Evolutionary conservation across 2,329 filamentous ascomycete genomes (phyloP), one percentile per base, ranked within the genome.

Genomic region (Hypoxylon sp.): DNA sequence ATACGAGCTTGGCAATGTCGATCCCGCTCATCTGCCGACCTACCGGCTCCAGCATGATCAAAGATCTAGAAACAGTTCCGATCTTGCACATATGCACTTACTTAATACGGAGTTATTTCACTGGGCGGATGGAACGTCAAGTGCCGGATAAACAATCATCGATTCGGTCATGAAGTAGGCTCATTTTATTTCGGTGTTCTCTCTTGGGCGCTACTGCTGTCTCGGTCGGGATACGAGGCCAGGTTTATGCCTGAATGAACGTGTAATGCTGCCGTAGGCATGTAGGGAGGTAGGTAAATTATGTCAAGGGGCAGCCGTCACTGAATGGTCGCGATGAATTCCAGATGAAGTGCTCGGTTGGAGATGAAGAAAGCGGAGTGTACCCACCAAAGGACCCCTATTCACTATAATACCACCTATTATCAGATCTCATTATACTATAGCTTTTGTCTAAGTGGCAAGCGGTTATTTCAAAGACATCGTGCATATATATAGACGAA

Each of bases 1-100:
- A 71, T 71, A 69, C 65, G 66, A 71, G 66, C 69, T 71, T 71
- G 69, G 66, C 69, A 55, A 5, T 47, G 69, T 55, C 62, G 69
- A 71, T 71, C 69, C 54, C 66, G 58, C 55, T 29, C 59, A 60
- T 66, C 59, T 71, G 59, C 69, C 62, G 69, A 44, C 52, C 66
- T 63, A 46, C 65, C 62, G 68, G 64, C 19, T 26, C 35, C 29
- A 61, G 35, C 59, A 42, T 59, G 53, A 66, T 64, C 64, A 66
- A n/a, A 67, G 65, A 69, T 71, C 68, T 68, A 48, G 39, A 59
- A 60, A 60, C 64, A 48, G 54, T 35, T 22, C 47, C 46, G 55
- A 48, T 58, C 47, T 37, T 19, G 29, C 48, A 13, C 42, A 17
- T 8, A 22, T 46, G 31, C 14, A 35, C 24, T 35, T 60, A 39